phyloP scores from a whole-genome alignment of 1,139 yeast genomes.

The Suhomyces wounanorum region DNA sequence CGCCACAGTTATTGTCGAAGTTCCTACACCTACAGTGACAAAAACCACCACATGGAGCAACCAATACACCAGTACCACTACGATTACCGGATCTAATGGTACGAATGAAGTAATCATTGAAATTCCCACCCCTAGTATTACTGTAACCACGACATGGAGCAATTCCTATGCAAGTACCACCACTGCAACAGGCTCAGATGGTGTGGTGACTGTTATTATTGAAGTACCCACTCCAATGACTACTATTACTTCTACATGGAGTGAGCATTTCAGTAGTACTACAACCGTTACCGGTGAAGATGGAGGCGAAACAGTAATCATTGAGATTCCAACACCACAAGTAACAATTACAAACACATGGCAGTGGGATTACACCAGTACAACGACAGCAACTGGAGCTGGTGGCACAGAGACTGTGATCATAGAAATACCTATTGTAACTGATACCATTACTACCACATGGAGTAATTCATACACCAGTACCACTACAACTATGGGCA shows the following conservation, averaged over 20 bases:
- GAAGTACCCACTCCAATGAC: too few relatives aligned
- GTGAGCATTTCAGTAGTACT: too few relatives aligned
- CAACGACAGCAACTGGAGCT: constrained; percentile 15
- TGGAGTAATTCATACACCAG: too few relatives aligned
- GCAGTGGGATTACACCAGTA: constrained; percentile 6
- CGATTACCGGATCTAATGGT: too few relatives aligned
- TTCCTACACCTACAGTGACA: constrained; percentile 15
- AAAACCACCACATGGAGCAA: constrained; percentile 7
- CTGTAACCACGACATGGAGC: background rate
- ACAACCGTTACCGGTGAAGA: too few relatives aligned
- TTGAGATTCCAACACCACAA: constrained; percentile 20
- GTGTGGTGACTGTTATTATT: too few relatives aligned
- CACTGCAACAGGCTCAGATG: constrained; percentile 14
- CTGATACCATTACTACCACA: too few relatives aligned
- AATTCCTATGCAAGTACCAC: constrained; percentile 8
- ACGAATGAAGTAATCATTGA: too few relatives aligned
- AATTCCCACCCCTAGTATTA: too few relatives aligned
- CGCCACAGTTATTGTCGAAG: constrained; percentile 16
- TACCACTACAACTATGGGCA: too few relatives aligned
- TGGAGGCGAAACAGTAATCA: constrained; percentile 20
- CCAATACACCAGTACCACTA: background rate
- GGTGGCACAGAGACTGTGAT: constrained; percentile 17
- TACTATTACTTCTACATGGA: too few relatives aligned
- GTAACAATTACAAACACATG: constrained; percentile 11
- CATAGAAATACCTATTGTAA: constrained; percentile 14